These are phyloP conservation scores for Lunasporangiospora selenospora DNA, from an alignment of 192 early-diverging fungal genomes.

Conservation along the genomic window DNA sequence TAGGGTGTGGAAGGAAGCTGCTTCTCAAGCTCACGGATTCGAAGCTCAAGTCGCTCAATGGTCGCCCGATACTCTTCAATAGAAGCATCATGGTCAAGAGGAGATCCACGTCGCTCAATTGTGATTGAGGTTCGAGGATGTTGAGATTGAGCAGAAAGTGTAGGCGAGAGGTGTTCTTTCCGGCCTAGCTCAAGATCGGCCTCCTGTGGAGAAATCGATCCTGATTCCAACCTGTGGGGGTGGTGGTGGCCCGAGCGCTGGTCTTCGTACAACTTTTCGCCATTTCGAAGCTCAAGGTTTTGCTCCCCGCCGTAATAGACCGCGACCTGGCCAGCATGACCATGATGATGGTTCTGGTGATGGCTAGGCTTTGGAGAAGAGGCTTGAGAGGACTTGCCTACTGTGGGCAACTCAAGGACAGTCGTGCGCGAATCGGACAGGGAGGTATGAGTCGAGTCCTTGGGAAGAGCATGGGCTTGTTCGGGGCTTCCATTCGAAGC, in stretches of 20 bases:
- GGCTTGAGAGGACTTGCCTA: too few relatives aligned
- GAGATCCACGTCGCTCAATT: constrained; percentile 10
- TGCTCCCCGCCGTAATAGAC: constrained; percentile 38
- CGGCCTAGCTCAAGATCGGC: neutral
- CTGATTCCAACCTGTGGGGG: neutral
- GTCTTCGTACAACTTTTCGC: constrained; percentile 5
- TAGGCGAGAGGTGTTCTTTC: too few relatives aligned
- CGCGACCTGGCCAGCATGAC: constrained; percentile 11
- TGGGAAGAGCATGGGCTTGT: too few relatives aligned
- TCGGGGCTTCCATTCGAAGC: neutral
- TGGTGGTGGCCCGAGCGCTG: neutral
- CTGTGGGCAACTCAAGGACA: too few relatives aligned
- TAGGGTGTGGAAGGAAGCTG: neutral
- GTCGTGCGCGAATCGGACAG: too few relatives aligned
- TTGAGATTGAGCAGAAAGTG: neutral
- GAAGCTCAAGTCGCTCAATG: constrained; percentile 18
- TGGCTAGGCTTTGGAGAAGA: neutral
- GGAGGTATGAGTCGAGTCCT: too few relatives aligned
- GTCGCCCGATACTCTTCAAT: constrained; percentile 8
- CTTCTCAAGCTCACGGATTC: constrained; percentile 27
- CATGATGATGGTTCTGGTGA: neutral
- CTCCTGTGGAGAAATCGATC: neutral
- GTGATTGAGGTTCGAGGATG: neutral
- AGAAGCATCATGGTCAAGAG: neutral
- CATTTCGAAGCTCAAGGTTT: constrained; percentile 12